phyloP scores from a whole-genome alignment of 2,329 filamentous ascomycete genomes.

The Ceratocystis harringtonii region DNA sequence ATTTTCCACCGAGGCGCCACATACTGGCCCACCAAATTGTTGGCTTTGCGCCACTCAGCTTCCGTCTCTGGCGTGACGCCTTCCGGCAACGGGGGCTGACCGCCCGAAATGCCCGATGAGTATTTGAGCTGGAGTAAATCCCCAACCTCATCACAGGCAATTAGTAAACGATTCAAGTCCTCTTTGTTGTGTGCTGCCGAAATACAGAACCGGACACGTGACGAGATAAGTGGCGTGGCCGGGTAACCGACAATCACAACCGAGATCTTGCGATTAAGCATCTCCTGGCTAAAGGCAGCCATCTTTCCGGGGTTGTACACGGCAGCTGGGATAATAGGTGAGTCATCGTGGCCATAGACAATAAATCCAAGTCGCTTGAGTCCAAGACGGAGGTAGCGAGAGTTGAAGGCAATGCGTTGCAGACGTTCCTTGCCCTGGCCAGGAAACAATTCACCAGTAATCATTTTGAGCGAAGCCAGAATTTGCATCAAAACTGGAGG shows the following conservation, averaged over 20 bases:
- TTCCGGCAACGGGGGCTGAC: constrained; percentile 59
- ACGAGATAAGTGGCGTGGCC: constrained; percentile 87
- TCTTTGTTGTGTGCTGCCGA: constrained; percentile 97
- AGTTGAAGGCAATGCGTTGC: constrained; percentile 95
- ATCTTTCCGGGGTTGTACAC: constrained; percentile 99
- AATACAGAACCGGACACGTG: constrained; percentile 87
- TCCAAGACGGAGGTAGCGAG: constrained; percentile 89
- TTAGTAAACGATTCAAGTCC: constrained; percentile 76
- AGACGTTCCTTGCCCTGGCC: constrained; percentile 92
- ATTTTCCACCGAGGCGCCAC: constrained; percentile 66
- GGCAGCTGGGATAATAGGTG: constrained; percentile 84
- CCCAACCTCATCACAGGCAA: constrained; percentile 83
- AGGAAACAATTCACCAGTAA: constrained; percentile 71
- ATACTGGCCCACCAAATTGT: constrained; percentile 56
- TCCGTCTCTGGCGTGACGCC: constrained; percentile 59
- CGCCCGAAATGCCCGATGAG: constrained; percentile 87
- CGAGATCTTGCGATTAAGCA: constrained; percentile 94
- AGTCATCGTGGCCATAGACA: constrained; percentile 94
- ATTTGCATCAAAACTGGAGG: constrained; percentile 89
- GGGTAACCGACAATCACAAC: constrained; percentile 96
- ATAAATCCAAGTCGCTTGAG: constrained; percentile 95
- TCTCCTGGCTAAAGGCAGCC: constrained; percentile 94
- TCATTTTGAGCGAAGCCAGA: constrained; percentile 69
- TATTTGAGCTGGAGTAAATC: constrained; percentile 91
- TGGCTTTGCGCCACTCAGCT: constrained; percentile 46